Evolutionary conservation across 208 protist genomes (phyloP).

Genomic region (Leishmania guyanensis): DNA sequence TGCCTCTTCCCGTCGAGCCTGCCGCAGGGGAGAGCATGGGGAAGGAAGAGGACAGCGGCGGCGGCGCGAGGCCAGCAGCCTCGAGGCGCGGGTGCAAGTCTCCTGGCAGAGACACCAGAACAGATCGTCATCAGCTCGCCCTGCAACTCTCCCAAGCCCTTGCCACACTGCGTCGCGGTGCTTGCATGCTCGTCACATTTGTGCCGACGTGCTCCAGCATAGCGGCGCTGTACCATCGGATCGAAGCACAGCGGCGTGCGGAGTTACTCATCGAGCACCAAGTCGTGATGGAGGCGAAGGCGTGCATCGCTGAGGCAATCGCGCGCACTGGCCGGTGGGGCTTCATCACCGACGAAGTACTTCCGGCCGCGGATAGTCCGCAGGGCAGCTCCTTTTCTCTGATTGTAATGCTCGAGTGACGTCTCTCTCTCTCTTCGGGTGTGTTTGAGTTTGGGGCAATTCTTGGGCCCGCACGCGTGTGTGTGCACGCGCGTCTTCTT

Average conservation of each 20-base stretch:
- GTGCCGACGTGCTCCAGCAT: conserved; percentile 43
- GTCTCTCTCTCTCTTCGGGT: neutral
- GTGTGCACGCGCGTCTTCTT: neutral
- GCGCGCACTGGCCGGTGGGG: conserved; percentile 58
- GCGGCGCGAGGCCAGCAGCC: neutral
- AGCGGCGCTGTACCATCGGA: conserved; percentile 44
- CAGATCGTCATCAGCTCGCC: conserved; percentile 26
- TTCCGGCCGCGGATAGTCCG: conserved; percentile 60
- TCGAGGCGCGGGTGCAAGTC: neutral
- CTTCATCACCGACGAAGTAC: conserved; percentile 69
- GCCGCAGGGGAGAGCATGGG: neutral
- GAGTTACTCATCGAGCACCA: conserved; percentile 46
- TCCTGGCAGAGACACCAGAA: neutral
- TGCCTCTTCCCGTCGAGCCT: conserved; percentile 35
- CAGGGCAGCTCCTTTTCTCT: conserved; percentile 66
- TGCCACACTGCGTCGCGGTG: conserved; percentile 40
- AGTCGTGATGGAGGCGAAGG: conserved; percentile 42
- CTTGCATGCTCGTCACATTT: conserved; percentile 57
- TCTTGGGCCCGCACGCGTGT: too few relatives aligned
- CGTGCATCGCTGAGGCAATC: conserved; percentile 59
- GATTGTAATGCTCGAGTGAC: conserved; percentile 55
- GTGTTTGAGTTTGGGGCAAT: neutral
- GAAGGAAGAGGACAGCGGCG: conserved; percentile 2
- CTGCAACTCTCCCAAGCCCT: conserved; percentile 50
- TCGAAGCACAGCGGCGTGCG: conserved; percentile 38